Base-by-base conservation (phyloP, 2,329 filamentous ascomycete genomes). In the Cladosporium sp. region DNA sequence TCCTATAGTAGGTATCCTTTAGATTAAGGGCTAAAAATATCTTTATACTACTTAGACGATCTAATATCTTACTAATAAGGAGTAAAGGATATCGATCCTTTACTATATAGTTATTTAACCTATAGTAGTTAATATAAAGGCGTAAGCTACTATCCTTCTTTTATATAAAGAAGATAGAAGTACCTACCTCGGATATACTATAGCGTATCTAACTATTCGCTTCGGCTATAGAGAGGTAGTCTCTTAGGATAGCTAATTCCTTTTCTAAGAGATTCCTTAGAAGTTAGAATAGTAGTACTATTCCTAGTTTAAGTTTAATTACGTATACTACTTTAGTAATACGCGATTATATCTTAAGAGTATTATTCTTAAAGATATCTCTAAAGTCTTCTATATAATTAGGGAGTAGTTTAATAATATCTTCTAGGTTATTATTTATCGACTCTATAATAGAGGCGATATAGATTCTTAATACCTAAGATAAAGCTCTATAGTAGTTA, bases 31-130 rank as follows among this genome's bases (percentile, higher is more conserved):
- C 24, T 21, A 18, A 51, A 24, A 62, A 62, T 11, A 28, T 32
- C 11, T 62, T 6, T 21, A 26, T 26, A 21, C 59, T 21, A 5
- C 30, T 21, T 34, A 62, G 21, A 18, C 28, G 11, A 12, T 62
- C 59, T 52, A 51, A 21, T 2, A n/a, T n/a, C 59, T 62, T 30
- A 34, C 32, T 21, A 41, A 62, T 62, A 21, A 49, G 21, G 8
- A 14, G 41, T 24, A 62, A 38, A 8, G 26, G 18, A 10, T 52
- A 62, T 32, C 59, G 28, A 28, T 66, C 70, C 4, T 61, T 61
- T 7, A 61, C 28, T 34, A 12, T 61, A 32, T 32, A 21, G 2
- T 15, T 12, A 11, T 61, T 61, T 18, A 61, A 61, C 2, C 30
- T 11, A 1, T n/a, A 10, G 21, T 61, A 61, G 14, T 61, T 24